phyloP scores from a whole-genome alignment of 305 asterid species.

The Solanum hybrid region DNA sequence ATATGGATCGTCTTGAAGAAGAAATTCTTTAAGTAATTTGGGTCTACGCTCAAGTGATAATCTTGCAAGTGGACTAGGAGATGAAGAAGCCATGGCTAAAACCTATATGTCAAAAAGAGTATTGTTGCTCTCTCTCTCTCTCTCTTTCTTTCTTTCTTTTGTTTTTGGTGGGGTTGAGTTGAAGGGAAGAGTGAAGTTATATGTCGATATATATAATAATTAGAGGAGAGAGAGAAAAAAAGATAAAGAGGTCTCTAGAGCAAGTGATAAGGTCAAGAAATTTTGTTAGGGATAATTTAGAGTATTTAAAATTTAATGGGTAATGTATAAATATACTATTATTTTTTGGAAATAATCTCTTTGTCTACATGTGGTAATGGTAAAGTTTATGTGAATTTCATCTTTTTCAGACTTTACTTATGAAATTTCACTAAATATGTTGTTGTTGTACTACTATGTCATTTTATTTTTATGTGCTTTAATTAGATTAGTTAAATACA shows the following conservation, averaged over 20 bases:
- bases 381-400: too few species aligned
- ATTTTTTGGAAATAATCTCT: too few species aligned
- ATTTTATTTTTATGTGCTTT: too few species aligned
- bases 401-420: too few species aligned
- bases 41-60: slow-evolving; percentile 27
- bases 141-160: neutral
- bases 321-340: neutral
- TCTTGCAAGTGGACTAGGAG: neutral
- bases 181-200: neutral
- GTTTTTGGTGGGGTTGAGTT: neutral
- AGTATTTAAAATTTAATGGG: neutral
- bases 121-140: neutral
- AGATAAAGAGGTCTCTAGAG: neutral
- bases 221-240: neutral
- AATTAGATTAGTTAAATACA: neutral
- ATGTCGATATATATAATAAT: neutral
- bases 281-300: neutral
- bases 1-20: slow-evolving; percentile 37
- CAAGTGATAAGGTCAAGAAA: neutral
- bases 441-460: neutral
- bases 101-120: neutral
- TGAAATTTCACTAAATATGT: rapidly evolving
- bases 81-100: slow-evolving; percentile 2
- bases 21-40: slow-evolving; percentile 64
- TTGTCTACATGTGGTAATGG: rapidly evolving